Conservation (phyloP, 2,329 filamentous ascomycete genomes). For the Exophiala sp. region DNA sequence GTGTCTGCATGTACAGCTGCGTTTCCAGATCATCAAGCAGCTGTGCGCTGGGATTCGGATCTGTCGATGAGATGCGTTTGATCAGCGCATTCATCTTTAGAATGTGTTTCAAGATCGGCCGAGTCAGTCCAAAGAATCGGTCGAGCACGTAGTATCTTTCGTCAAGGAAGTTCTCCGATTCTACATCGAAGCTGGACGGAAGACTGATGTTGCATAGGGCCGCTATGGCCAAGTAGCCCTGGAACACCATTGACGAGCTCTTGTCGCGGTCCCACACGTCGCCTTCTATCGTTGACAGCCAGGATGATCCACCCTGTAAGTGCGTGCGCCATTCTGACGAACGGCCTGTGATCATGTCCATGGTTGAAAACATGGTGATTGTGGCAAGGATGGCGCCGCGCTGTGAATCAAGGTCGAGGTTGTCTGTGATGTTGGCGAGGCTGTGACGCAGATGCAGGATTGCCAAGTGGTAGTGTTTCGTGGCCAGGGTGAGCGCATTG, state of each 20-base stretch:
- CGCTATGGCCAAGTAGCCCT: conserved; percentile 32
- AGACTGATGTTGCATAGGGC: conserved; percentile 31
- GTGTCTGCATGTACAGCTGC: conserved; percentile 32
- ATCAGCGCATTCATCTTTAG: conserved; percentile 30
- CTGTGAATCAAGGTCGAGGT: conserved; percentile 12
- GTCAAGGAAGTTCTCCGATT: conserved; percentile 25
- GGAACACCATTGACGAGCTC: conserved; percentile 26
- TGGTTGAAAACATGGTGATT: conserved; percentile 24
- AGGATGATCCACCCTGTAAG: conserved; percentile 29
- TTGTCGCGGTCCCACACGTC: conserved; percentile 18
- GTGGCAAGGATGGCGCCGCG: conserved; percentile 23
- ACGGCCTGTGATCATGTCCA: conserved; percentile 26
- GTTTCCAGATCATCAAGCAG: conserved; percentile 34
- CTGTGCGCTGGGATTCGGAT: conserved; percentile 1
- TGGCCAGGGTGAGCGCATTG: conserved; percentile 30
- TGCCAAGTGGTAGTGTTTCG: conserved; percentile 32
- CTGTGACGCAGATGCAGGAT: conserved; percentile 31
- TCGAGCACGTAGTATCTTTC: conserved; percentile 30
- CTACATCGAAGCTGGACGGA: conserved; percentile 25
- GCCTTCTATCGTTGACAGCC: conserved; percentile 16
- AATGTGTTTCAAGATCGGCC: conserved; percentile 29
- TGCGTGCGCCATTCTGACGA: conserved; percentile 30
- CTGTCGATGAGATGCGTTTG: conserved; percentile 23
- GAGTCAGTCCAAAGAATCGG: conserved; percentile 32
- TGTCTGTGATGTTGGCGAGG: conserved; percentile 35